These are phyloP conservation scores for Globisporangium nagaii DNA, from an alignment of 352 stramenopile species.

Conservation along the genomic window DNA sequence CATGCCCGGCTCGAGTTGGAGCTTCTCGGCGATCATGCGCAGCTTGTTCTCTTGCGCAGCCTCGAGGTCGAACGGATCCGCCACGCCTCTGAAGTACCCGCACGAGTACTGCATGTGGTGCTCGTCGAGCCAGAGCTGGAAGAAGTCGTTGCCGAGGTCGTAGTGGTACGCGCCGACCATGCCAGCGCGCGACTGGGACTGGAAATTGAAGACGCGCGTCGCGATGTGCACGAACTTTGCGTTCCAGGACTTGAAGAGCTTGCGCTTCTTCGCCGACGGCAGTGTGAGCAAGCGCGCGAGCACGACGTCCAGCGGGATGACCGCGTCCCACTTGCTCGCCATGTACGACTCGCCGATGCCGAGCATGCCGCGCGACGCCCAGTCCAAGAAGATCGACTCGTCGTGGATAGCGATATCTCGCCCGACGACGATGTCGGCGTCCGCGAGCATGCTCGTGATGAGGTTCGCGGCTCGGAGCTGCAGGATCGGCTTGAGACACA, in stretches of 20 bases:
- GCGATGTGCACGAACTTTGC: slow-evolving; percentile 63
- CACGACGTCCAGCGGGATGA: slow-evolving; percentile 66
- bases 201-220: slow-evolving; percentile 77
- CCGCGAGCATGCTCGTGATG: slow-evolving; percentile 67
- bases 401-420: slow-evolving; percentile 74
- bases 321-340: slow-evolving; percentile 76
- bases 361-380: slow-evolving; percentile 70
- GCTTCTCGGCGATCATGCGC: too few relatives aligned
- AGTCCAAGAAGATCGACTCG: slow-evolving; percentile 77
- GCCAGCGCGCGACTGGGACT: slow-evolving; percentile 71
- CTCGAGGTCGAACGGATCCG: too few relatives aligned
- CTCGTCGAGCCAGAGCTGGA: too few relatives aligned
- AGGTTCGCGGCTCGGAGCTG: slow-evolving; percentile 51
- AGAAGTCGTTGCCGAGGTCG: too few relatives aligned
- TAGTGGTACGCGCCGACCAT: too few relatives aligned
- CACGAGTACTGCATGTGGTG: too few relatives aligned
- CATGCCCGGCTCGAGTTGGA: too few relatives aligned
- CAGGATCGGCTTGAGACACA: slow-evolving; percentile 57
- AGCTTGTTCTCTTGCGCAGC: too few relatives aligned
- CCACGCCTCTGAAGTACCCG: too few relatives aligned
- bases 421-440: slow-evolving; percentile 69
- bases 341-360: slow-evolving; percentile 84
- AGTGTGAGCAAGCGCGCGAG: slow-evolving; percentile 60
- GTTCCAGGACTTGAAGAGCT: slow-evolving; percentile 83
- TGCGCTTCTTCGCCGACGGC: slow-evolving; percentile 59